Base-by-base conservation (phyloP, 306 rosid genomes). In the Canavalia ensiformis region DNA sequence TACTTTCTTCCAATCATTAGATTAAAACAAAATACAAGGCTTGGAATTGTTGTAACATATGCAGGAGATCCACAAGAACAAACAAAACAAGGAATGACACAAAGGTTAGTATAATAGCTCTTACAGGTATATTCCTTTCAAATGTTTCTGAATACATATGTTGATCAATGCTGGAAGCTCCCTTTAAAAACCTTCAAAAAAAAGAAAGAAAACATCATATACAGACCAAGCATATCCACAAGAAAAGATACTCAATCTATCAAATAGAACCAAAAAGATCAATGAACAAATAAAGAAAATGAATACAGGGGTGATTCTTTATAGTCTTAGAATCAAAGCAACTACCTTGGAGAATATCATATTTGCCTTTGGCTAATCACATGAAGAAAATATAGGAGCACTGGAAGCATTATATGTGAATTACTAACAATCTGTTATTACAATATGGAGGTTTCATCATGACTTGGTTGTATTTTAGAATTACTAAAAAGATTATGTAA, bases 101-200 rank as follows among this genome's bases (percentile, higher is more conserved):
- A 63, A 31, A 46, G 46, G 64, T 46, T 25, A 47, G 7, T 1
- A 13, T 58, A 39, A 8, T 44, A 77, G 54, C 51, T 86, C 98
- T 90, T 89, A 93, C 97, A 34, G 98, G 97, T 58, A 95, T 81
- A 84, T 95, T 95, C 79, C 83, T 89, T 87, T 95, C 98, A 81
- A 80, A 88, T 33, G 93, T 90, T 46, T 90, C 84, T 25, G 96
- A 86, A 87, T 66, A 13, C 84, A 92, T 85, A 77, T 95, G 98
- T 69, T 90, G 94, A 83, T 93, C 99, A 80, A 95, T 89, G 83
- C 93, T 90, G 68, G 93, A 91, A 67, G 98, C 98, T 30, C 99
- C 99, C 86, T 87, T 88, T 83, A 95, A 86, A 83, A 95, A 95
- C 91, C 99, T 95, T 86, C 28, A 72, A 51, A 18, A 18, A 76